A percentile compares a stretch with the other conserved stretches of the same genome.
phyloP scores from a whole-genome alignment of 2,329 filamentous ascomycete genomes.

The Phymatotrichopsis omnivora region DNA sequence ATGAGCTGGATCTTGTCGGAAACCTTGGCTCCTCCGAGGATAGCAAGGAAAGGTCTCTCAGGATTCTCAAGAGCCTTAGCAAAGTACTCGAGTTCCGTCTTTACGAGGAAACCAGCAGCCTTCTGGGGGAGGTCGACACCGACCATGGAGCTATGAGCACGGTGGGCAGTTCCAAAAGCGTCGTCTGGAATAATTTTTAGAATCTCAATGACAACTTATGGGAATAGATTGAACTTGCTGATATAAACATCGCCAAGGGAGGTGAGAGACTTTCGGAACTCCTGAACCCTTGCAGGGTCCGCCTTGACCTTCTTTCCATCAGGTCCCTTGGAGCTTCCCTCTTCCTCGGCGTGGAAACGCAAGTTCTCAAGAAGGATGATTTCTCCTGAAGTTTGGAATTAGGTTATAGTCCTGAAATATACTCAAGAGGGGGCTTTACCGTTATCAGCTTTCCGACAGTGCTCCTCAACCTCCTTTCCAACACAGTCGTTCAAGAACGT shows the following conservation, averaged over 20 bases:
- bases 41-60: slow-evolving; percentile 92
- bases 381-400: slow-evolving; percentile 41
- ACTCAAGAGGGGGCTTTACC: too few relatives aligned
- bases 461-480: slow-evolving; percentile 78
- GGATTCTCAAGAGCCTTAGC: slow-evolving; percentile 90
- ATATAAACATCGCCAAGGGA: slow-evolving; percentile 91
- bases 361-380: slow-evolving; percentile 94
- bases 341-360: slow-evolving; percentile 96
- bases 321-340: slow-evolving; percentile 87
- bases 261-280: slow-evolving; percentile 92
- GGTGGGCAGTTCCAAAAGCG: slow-evolving; percentile 95
- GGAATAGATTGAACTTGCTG: slow-evolving; percentile 51
- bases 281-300: slow-evolving; percentile 80
- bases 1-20: slow-evolving; percentile 99
- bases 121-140: slow-evolving; percentile 92
- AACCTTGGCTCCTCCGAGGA: slow-evolving; percentile 95
- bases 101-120: slow-evolving; percentile 96
- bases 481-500: slow-evolving; percentile 86
- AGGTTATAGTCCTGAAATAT: background rate
- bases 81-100: slow-evolving; percentile 99
- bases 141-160: slow-evolving; percentile 98
- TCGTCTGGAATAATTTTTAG: slow-evolving; percentile 54
- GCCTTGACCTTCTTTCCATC: slow-evolving; percentile 98
- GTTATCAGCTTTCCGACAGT: slow-evolving; percentile 68
- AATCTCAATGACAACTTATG: background rate